These are phyloP conservation scores for Raffaelea deltoideospora DNA, from an alignment of 2,329 filamentous ascomycete species.

Conservation along the genomic window DNA sequence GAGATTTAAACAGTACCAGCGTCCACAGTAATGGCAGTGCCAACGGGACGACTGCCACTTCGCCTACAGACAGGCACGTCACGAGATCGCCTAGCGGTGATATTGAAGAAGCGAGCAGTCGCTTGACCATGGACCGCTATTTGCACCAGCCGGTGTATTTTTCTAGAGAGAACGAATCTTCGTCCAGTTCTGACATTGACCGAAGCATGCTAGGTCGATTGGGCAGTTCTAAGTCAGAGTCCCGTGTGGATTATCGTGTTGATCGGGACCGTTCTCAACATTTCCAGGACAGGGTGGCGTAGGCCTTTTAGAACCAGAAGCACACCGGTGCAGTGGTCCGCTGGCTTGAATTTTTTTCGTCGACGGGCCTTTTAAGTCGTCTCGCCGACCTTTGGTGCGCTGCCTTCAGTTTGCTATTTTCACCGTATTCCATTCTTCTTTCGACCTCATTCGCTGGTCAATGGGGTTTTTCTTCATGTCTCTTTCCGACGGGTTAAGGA, in stretches of 20 bases:
- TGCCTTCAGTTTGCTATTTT: background rate
- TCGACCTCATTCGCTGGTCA: no score
- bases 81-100: conserved; percentile 11
- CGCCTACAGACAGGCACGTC: conserved; percentile 22
- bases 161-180: conserved; percentile 25
- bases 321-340: background rate
- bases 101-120: conserved; percentile 17
- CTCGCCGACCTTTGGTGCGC: background rate
- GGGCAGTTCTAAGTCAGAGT: background rate
- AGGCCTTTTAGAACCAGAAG: no score
- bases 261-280: background rate
- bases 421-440: background rate
- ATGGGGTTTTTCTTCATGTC: no score
- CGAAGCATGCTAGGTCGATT: conserved; percentile 37
- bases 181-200: conserved; percentile 33
- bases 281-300: background rate
- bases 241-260: background rate
- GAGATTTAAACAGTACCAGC: conserved; percentile 16
- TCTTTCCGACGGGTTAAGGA: background rate
- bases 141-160: conserved; percentile 35
- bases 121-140: conserved; percentile 21
- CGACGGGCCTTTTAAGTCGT: no score
- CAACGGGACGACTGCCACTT: conserved; percentile 13
- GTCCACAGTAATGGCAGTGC: conserved; percentile 21
- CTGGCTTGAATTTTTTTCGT: background rate